These are phyloP conservation scores for Venturiaceae sp. DNA, from an alignment of 2,329 filamentous ascomycete genomes.

Conservation along the genomic window DNA sequence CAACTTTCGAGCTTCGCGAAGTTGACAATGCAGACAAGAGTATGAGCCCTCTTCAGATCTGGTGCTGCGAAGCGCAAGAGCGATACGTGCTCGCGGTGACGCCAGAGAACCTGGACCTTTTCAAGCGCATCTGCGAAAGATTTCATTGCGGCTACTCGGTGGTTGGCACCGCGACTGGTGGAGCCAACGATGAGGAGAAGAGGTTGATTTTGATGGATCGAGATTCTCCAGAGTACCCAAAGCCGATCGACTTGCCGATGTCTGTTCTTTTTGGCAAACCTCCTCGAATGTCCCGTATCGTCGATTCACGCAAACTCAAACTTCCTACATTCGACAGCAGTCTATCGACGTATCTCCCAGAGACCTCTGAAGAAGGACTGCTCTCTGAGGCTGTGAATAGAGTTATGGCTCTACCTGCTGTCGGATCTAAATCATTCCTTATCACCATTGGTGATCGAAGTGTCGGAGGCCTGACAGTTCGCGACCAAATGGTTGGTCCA, in stretches of 20 bases:
- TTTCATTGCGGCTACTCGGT: constrained; percentile 91
- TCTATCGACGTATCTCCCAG: constrained; percentile 56
- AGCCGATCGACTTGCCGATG: constrained; percentile 84
- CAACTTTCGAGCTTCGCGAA: constrained; percentile 87
- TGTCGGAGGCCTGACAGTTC: constrained; percentile 77
- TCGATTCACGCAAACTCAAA: constrained; percentile 57
- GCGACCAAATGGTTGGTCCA: constrained; percentile 92
- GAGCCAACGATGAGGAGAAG: constrained; percentile 54
- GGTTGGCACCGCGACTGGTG: constrained; percentile 62
- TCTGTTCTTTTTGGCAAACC: constrained; percentile 79
- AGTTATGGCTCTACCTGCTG: constrained; percentile 75
- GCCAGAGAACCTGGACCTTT: constrained; percentile 64
- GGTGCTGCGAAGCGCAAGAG: constrained; percentile 96
- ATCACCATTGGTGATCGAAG: constrained; percentile 94
- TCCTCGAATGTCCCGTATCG: constrained; percentile 68
- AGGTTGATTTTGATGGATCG: constrained; percentile 73
- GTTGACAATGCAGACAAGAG: constrained; percentile 81
- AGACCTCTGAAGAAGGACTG: constrained; percentile 41
- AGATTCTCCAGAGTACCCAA: constrained; percentile 63
- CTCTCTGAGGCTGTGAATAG: constrained; percentile 65
- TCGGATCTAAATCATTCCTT: constrained; percentile 94
- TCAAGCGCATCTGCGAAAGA: constrained; percentile 60
- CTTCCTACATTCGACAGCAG: constrained; percentile 67
- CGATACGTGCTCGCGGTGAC: constrained; percentile 89
- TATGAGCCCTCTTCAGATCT: constrained; percentile 94